A percentile compares a stretch with the other conserved stretches of the same genome.
Evolutionary conservation across 768 basidiomycete species (phyloP).

Genomic region (Trametes cingulata): DNA sequence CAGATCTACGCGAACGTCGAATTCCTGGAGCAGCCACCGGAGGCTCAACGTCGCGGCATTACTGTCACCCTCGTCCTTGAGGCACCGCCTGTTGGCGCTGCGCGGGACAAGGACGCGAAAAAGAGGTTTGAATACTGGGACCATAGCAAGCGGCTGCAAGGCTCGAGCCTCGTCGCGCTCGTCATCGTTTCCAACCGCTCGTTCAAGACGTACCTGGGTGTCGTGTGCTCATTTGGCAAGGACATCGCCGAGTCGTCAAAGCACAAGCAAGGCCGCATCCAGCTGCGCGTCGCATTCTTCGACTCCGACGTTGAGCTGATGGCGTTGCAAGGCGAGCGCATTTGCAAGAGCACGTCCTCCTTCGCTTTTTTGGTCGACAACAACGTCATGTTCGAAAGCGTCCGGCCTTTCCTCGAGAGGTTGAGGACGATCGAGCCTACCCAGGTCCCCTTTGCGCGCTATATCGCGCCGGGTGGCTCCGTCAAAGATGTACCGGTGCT

Average conservation of each 20-base stretch:
- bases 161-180: slow-evolving; percentile 65
- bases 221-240: slow-evolving; percentile 41
- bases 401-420: slow-evolving; percentile 67
- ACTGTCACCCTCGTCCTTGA: slow-evolving; percentile 48
- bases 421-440: slow-evolving; percentile 56
- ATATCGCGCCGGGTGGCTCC: slow-evolving; percentile 44
- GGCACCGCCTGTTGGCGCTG: slow-evolving; percentile 52
- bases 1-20: slow-evolving; percentile 26
- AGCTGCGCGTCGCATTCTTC: slow-evolving; percentile 61
- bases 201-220: slow-evolving; percentile 52
- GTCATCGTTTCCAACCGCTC: slow-evolving; percentile 38
- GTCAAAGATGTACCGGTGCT: slow-evolving; percentile 39
- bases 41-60: slow-evolving; percentile 50
- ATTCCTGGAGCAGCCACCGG: slow-evolving; percentile 47
- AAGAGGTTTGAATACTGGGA: slow-evolving; percentile 62
- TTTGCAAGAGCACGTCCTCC: slow-evolving; percentile 26
- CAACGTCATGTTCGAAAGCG: slow-evolving; percentile 65
- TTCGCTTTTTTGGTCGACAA: slow-evolving; percentile 54
- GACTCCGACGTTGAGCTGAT: slow-evolving; percentile 56
- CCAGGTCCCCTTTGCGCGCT: slow-evolving; percentile 52
- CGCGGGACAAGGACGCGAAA: slow-evolving; percentile 41
- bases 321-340: slow-evolving; percentile 38
- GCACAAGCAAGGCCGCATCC: slow-evolving; percentile 35
- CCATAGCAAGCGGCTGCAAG: slow-evolving; percentile 57
- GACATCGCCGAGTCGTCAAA: slow-evolving; percentile 51